These are phyloP conservation scores for Tetrapisispora fleetii DNA, from an alignment of 805 yeast genomes.

Conservation along the genomic window DNA sequence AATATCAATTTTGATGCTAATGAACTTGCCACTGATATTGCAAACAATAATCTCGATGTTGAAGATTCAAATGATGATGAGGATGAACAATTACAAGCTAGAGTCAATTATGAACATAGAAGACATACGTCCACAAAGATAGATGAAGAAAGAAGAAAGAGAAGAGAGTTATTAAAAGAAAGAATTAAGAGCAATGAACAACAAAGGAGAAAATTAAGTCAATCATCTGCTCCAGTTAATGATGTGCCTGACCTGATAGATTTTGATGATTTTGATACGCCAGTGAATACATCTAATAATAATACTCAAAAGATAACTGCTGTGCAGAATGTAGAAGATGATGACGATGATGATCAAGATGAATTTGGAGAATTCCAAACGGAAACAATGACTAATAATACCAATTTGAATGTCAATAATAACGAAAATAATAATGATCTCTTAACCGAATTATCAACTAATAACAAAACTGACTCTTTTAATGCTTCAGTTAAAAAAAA, in stretches of 20 bases:
- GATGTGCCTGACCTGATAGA: conserved; percentile 25
- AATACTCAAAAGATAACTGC: background rate
- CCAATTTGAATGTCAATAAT: conserved; percentile 1
- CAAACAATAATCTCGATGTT: conserved; percentile 2
- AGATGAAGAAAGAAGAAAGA: conserved; percentile 30
- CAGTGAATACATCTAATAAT: background rate
- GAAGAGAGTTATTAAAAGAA: conserved; percentile 30
- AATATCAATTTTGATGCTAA: background rate
- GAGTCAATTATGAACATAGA: conserved; percentile 5
- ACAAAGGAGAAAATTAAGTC: conserved; percentile 21
- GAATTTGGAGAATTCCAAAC: conserved; percentile 32
- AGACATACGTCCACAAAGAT: conserved; percentile 19
- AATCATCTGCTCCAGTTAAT: conserved; percentile 6
- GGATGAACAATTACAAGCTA: conserved; percentile 3
- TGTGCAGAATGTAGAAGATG: conserved; percentile 4
- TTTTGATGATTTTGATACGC: conserved; percentile 15
- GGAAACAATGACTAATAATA: conserved; percentile 9
- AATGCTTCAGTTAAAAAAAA: conserved; percentile 9
- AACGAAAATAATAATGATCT: conserved; percentile 4
- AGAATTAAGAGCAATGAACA: conserved; percentile 27
- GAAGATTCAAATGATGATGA: conserved; percentile 4
- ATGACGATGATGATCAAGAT: conserved; percentile 27
- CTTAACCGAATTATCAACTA: conserved; percentile 4
- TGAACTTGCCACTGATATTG: conserved; percentile 2
- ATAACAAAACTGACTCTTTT: conserved; percentile 6